Evolutionary conservation across 2,329 filamentous ascomycete species (phyloP).

Genomic region (Colletotrichum simmondsii): DNA sequence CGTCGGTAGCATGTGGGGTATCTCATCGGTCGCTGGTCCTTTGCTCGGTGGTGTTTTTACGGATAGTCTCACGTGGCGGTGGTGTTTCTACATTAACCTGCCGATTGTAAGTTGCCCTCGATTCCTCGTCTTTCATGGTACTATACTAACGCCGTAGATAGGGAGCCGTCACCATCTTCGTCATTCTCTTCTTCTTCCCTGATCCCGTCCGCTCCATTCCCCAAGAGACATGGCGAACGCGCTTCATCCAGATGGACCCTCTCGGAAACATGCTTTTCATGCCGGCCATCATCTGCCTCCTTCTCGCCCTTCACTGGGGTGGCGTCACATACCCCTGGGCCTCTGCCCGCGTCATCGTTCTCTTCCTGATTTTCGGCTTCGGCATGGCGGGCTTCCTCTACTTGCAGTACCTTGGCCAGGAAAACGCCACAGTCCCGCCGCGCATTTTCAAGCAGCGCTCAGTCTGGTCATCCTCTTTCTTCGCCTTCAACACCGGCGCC

Average conservation of each 20-base stretch:
- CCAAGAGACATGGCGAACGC: slow-evolving; percentile 11
- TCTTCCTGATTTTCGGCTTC: slow-evolving; percentile 59
- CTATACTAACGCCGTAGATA: slow-evolving; percentile 29
- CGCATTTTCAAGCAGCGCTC: slow-evolving; percentile 52
- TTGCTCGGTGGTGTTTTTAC: slow-evolving; percentile 49
- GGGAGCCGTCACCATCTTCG: slow-evolving; percentile 46
- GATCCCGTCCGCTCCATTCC: slow-evolving; percentile 24
- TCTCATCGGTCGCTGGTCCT: slow-evolving; percentile 51
- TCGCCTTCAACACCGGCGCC: slow-evolving; percentile 51
- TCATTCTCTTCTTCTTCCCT: slow-evolving; percentile 43
- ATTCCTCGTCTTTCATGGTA: not conserved
- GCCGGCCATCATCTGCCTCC: slow-evolving; percentile 54
- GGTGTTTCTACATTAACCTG: slow-evolving; percentile 55
- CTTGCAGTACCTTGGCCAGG: slow-evolving; percentile 50
- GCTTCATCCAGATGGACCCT: slow-evolving; percentile 33
- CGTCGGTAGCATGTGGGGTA: slow-evolving; percentile 56
- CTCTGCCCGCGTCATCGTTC: slow-evolving; percentile 58
- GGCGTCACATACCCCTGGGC: slow-evolving; percentile 61
- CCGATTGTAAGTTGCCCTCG: slow-evolving; percentile 43
- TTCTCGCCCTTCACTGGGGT: slow-evolving; percentile 63
- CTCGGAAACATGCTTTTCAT: slow-evolving; percentile 45
- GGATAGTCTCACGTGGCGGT: slow-evolving; percentile 49
- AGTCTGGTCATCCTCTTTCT: slow-evolving; percentile 47
- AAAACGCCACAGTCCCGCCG: slow-evolving; percentile 55
- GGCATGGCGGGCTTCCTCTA: slow-evolving; percentile 48